phyloP scores from a whole-genome alignment of 2,329 filamentous ascomycete genomes.

The Pezicula carpinea region DNA sequence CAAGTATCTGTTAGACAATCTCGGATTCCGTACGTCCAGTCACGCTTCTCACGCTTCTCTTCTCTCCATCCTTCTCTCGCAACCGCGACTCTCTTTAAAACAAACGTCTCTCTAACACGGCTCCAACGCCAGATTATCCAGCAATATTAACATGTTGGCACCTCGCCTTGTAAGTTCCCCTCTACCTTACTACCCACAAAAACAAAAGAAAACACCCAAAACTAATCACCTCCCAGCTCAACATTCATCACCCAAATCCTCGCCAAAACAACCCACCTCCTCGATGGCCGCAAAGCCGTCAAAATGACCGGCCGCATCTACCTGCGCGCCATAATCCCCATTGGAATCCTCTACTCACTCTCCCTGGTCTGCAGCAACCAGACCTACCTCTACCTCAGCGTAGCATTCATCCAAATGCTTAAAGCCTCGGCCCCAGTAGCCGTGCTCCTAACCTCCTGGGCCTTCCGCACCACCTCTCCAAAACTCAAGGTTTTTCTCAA shows the following conservation, averaged over 20 bases:
- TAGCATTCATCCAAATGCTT: slow-evolving; percentile 97
- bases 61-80: neutral
- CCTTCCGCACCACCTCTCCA: slow-evolving; percentile 74
- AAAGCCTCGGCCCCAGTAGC: slow-evolving; percentile 95
- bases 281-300: slow-evolving; percentile 89
- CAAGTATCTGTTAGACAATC: slow-evolving; percentile 88
- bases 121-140: slow-evolving; percentile 48
- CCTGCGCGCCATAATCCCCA: slow-evolving; percentile 84
- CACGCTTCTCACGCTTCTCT: neutral
- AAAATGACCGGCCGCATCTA: slow-evolving; percentile 97
- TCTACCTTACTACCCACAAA: too few relatives aligned
- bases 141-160: slow-evolving; percentile 94
- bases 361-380: slow-evolving; percentile 93
- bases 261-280: slow-evolving; percentile 78
- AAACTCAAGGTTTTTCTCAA: slow-evolving; percentile 84
- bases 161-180: slow-evolving; percentile 55
- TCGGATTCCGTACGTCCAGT: slow-evolving; percentile 66
- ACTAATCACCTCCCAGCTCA: slow-evolving; percentile 37
- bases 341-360: slow-evolving; percentile 89
- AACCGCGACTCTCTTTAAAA: slow-evolving; percentile 12
- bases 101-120: slow-evolving; percentile 1
- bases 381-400: slow-evolving; percentile 88
- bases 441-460: slow-evolving; percentile 83
- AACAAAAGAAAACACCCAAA: neutral
- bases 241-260: slow-evolving; percentile 90